Evolutionary conservation across 225 moss, liverwort and hornwort species (phyloP).

Genomic region (Physcomitrellopsis africana): DNA sequence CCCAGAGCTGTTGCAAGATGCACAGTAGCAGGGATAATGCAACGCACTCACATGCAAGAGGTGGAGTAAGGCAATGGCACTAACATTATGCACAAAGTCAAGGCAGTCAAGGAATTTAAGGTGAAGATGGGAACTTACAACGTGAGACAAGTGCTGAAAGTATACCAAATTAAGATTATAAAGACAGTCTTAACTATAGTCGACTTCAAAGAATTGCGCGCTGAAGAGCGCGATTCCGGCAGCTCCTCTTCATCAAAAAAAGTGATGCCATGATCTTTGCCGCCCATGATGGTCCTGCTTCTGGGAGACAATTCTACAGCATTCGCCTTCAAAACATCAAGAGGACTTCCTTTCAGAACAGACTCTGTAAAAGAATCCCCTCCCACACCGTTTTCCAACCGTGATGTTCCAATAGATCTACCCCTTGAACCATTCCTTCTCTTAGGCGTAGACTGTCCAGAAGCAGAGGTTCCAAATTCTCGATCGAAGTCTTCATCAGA

Average conservation of each 20-base stretch:
- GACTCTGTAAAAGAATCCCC: conserved; percentile 38
- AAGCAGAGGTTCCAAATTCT: conserved; percentile 58
- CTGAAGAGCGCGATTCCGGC: conserved; percentile 34
- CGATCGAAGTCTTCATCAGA: conserved; percentile 73
- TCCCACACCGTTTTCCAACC: conserved; percentile 56
- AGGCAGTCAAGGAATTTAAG: conserved; percentile 6
- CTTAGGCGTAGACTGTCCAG: conserved; percentile 70
- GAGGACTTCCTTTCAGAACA: conserved; percentile 52
- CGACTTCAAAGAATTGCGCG: conserved; percentile 40
- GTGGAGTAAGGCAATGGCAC: conserved; percentile 24
- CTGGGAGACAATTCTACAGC: conserved; percentile 56
- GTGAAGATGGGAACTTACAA: conserved; percentile 67
- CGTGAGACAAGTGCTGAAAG: conserved; percentile 83
- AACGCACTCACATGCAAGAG: conserved; percentile 3
- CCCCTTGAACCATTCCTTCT: conserved; percentile 61
- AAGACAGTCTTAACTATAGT: conserved; percentile 70
- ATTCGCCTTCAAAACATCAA: conserved; percentile 58
- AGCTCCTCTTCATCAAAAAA: conserved; percentile 42
- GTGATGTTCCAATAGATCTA: conserved; percentile 51
- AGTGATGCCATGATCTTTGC: conserved; percentile 43
- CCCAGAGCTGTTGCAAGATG: conserved; percentile 8
- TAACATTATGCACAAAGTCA: conserved; percentile 2
- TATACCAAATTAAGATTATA: conserved; percentile 81
- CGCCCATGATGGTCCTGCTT: conserved; percentile 48
- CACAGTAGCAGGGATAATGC: conserved; percentile 3